phyloP scores from a whole-genome alignment of 106 monocot genomes.

The Dendrobium officinale region DNA sequence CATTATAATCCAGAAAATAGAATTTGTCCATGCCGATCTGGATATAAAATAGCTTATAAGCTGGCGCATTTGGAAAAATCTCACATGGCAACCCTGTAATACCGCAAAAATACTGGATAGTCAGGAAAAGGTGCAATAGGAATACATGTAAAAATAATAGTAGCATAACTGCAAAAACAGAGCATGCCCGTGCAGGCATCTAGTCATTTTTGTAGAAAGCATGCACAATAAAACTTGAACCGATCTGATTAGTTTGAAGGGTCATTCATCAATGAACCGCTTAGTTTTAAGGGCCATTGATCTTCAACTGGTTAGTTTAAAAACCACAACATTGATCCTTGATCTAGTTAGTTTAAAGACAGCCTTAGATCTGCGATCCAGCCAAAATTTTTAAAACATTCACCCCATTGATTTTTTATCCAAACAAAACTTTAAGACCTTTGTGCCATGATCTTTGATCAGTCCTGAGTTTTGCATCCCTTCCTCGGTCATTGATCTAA shows the following conservation, averaged over 20 bases:
- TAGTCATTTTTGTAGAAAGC: background rate
- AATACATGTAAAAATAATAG: background rate
- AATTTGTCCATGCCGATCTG: conserved; percentile 15
- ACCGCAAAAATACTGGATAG: background rate
- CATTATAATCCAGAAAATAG: conserved; percentile 6
- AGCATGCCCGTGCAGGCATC: background rate
- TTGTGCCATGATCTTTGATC: too few species aligned
- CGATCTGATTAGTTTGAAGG: background rate
- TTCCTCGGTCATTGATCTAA: too few species aligned
- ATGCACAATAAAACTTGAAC: background rate
- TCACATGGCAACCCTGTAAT: conserved; percentile 26
- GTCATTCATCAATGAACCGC: background rate
- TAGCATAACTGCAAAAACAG: background rate
- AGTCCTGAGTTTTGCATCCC: too few species aligned
- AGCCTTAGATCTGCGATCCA: background rate
- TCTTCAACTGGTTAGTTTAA: background rate
- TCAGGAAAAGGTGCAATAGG: background rate
- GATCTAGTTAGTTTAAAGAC: background rate
- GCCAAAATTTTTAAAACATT: background rate
- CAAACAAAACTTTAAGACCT: too few species aligned
- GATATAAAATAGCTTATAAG: conserved; percentile 18
- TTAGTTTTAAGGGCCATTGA: background rate
- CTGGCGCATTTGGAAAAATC: conserved; percentile 15
- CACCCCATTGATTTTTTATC: too few species aligned
- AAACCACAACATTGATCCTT: background rate